Percentiles rank a stretch among this genome's conserved stretches.
Conservation (phyloP, 225 moss, liverwort and hornwort species). For the Bryoerythrophyllum caledonicum region DNA sequence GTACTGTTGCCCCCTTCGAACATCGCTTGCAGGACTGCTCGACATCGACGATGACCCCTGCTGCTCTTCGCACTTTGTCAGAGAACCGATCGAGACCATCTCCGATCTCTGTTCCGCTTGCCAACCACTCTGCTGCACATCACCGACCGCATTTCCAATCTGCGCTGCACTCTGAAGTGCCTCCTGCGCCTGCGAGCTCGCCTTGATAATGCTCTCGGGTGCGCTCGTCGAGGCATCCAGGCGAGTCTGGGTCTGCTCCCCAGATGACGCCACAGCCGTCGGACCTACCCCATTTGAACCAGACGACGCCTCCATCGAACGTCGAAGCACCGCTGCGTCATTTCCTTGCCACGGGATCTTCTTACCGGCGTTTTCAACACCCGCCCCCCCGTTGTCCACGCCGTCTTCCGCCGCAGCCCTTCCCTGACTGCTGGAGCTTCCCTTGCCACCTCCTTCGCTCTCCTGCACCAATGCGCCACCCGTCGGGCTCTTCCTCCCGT, state of each 20-base stretch:
- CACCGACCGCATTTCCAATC: slow-evolving; percentile 23
- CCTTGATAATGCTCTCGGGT: slow-evolving; percentile 2
- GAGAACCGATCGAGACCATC: slow-evolving; percentile 26
- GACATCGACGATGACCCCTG: slow-evolving; percentile 44
- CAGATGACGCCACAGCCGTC: slow-evolving; percentile 24
- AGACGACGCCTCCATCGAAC: slow-evolving; percentile 64
- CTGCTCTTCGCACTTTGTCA: slow-evolving; percentile 40
- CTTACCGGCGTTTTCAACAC: slow-evolving; percentile 38
- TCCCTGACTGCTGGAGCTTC: slow-evolving; percentile 26
- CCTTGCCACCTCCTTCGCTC: slow-evolving; percentile 27
- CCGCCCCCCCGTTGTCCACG: slow-evolving; percentile 25
- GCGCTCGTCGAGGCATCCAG: slow-evolving; percentile 24
- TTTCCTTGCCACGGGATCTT: slow-evolving; percentile 69
- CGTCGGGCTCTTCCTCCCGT: slow-evolving; percentile 39
- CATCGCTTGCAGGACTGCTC: slow-evolving; percentile 45
- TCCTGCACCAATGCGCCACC: slow-evolving; percentile 35
- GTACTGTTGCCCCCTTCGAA: slow-evolving; percentile 49
- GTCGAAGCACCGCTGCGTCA: slow-evolving; percentile 58
- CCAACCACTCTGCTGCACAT: slow-evolving; percentile 40
- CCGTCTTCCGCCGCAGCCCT: slow-evolving; percentile 32
- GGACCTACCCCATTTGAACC: slow-evolving; percentile 44
- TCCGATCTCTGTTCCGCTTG: slow-evolving; percentile 34
- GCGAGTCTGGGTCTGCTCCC: slow-evolving; percentile 20
- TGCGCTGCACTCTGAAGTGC: slow-evolving; percentile 31
- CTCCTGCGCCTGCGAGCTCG: slow-evolving; percentile 28